Evolutionary conservation across 2,329 filamentous ascomycete genomes (phyloP), one percentile per base, ranked within the genome.

Genomic region (Paecilomyces formosus): DNA sequence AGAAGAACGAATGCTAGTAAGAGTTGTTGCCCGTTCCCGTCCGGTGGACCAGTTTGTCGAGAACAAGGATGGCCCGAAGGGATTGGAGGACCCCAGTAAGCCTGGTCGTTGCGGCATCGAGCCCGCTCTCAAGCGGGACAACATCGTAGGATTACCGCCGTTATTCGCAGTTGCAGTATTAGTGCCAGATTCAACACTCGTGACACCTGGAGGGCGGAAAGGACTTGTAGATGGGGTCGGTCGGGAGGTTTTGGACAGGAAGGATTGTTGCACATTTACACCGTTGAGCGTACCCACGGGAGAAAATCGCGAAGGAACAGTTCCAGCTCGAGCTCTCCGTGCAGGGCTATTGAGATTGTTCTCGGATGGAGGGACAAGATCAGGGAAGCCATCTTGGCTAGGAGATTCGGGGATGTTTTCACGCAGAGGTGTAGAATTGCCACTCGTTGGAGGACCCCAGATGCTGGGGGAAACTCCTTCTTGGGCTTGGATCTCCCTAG

Each of bases 341-440:
- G 86, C 84, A 67, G 88, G 82, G 58, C 79, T 77, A 65, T 88
- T 85, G 61, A 88, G 72, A 59, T 80, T 82, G 63, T 87, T 83
- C 63, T 88, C 83, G 8, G 87, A 82, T 50, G 88, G 83, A 50
- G 89, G 82, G 66, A 88, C 84, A 72, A 96, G 91, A 74, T 96
- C 92, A 59, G 94, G 92, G 68, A 97, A 97, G 65, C 90, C 93
- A 78, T 97, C 93, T 65, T 82, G 84, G 64, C 89, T 94, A 31
- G 94, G 94, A 35, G 93, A 97, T 77, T 99, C 94, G 63, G 93
- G 92, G 61, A 99, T 97, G 64, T 93, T 97, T 79, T 97, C 94
- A 70, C 94, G 90, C 55, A 99, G 84, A 66, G 94, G 94, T 50
- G 93, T 97, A 21, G 93, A 97, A 75, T 96, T 93, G 64, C 93